Conservation (phyloP, 176 grass and related monocot genomes). For the Triticum timopheevii region DNA sequence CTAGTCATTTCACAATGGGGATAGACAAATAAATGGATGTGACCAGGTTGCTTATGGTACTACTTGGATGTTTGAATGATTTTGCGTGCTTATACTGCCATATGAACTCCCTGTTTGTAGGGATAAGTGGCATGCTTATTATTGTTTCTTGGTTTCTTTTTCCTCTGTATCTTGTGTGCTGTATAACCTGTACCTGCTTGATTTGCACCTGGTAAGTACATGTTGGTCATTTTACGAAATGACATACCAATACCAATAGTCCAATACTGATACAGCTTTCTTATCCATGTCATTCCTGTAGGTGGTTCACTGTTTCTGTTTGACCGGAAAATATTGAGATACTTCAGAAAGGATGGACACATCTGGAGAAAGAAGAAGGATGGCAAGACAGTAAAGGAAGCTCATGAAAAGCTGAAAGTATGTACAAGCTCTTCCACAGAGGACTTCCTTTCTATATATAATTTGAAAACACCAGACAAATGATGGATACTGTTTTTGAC, state of each 20-base stretch:
- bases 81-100: background rate
- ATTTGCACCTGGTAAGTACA: background rate
- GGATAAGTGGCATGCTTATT: background rate
- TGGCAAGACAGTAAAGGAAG: conserved; percentile 89
- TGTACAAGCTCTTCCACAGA: conserved; percentile 23
- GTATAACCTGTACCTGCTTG: conserved; percentile 1
- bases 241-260: background rate
- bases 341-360: conserved; percentile 87
- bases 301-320: conserved; percentile 85
- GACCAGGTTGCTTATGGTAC: background rate
- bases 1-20: conserved; percentile 19
- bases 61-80: background rate
- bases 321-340: conserved; percentile 88
- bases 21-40: background rate
- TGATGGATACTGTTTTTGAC: background rate
- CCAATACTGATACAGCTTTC: background rate
- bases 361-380: conserved; percentile 94
- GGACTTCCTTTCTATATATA: background rate
- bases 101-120: background rate
- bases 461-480: background rate
- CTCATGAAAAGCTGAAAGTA: conserved; percentile 86
- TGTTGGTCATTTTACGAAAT: background rate
- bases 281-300: conserved; percentile 31
- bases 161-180: background rate
- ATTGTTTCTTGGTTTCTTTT: background rate